Evolutionary conservation across 129 eudicot genomes (phyloP), one percentile per base, ranked within the genome.

Genomic region (Flaveria brownii): DNA sequence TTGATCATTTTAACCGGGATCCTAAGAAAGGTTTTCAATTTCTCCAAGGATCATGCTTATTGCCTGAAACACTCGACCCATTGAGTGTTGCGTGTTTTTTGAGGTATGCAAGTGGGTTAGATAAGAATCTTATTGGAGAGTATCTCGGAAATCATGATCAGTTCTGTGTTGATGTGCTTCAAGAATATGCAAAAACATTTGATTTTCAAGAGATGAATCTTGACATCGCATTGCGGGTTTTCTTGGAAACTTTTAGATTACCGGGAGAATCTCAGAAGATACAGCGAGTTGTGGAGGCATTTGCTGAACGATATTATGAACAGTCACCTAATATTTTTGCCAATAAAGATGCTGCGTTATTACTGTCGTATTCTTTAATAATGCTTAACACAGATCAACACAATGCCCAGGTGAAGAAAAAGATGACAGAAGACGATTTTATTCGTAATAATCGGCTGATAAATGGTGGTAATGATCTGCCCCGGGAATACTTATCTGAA

Each of bases 231-330:
- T 67, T 92, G 81, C 90, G 96, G 64, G 80, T 89, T 62, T 89
- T 92, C 74, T 60, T 92, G 83, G 91, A 92, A 70, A 89, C 96
- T 25, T 92, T 92, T 67, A 77, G 92, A 71, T 78, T 92, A 78
- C 97, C 97, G 2, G 97, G 97, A n/a, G 97, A 92, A 76, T 82
- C 97, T 41, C 97, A 92, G 77, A 92, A 92, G 80, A 92, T 92
- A 45, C 92, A 89, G 57, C 83, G 97, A 78, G 96, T 92, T 25
- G 86, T 92, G n/a, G 97, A 92, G 81, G 96, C 92, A 15, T 92
- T 92, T 80, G 82, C 97, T 10, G 97, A 85, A 74, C 80, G 91
- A 74, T 92, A 87, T 46, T 92, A 71, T 75, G 92, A 89, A 71
- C 92, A 89, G 75, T 85, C 96, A 6, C 87, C 90, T 5, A 49